These are phyloP conservation scores for Penicillium sumatraense DNA, from an alignment of 2,329 filamentous ascomycete species.

Conservation along the genomic window DNA sequence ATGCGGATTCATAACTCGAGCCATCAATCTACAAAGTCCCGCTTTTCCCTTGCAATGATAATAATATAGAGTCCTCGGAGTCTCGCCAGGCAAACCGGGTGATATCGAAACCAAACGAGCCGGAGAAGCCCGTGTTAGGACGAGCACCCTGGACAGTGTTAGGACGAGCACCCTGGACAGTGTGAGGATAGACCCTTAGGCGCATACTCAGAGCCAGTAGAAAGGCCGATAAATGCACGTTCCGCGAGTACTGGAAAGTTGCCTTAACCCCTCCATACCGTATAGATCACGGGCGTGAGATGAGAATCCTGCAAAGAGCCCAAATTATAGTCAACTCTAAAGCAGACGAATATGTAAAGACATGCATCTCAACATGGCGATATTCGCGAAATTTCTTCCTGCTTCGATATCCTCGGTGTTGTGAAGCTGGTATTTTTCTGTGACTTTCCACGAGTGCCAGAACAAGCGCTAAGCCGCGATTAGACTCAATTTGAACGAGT, in stretches of 20 bases:
- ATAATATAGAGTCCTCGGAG: neutral
- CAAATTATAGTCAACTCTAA: neutral
- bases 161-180: neutral
- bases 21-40: no score
- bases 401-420: neutral
- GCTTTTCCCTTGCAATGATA: no score
- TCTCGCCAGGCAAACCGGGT: neutral
- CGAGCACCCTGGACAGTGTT: neutral
- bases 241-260: neutral
- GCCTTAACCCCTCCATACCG: neutral
- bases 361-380: no score
- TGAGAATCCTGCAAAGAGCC: neutral
- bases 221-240: neutral
- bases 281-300: neutral
- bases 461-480: neutral
- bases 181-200: no score
- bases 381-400: neutral
- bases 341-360: neutral
- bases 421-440: conserved; percentile 1
- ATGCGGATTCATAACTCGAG: no score
- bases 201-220: neutral
- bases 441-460: conserved; percentile 15
- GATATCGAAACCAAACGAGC: neutral
- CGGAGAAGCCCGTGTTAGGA: neutral
- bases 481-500: neutral